These are phyloP conservation scores for Colletotrichum sp. DNA, from an alignment of 2,329 filamentous ascomycete genomes.

Conservation along the genomic window DNA sequence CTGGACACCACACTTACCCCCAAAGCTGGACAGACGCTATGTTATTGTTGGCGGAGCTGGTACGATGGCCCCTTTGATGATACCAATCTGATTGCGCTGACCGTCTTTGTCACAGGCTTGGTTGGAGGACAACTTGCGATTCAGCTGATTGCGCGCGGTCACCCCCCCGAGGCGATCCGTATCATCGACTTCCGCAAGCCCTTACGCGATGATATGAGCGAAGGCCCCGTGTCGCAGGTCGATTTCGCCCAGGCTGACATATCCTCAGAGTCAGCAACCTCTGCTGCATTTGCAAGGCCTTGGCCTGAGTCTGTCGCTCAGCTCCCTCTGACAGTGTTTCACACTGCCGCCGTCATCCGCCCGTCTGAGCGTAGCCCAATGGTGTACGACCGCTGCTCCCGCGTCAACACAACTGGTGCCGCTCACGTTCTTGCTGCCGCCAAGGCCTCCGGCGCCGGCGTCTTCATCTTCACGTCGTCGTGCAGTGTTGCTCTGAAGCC, in stretches of 20 bases:
- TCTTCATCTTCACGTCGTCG: conserved; percentile 57
- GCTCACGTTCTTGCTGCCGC: conserved; percentile 54
- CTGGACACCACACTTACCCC: conserved; percentile 42
- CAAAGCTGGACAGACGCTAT: conserved; percentile 45
- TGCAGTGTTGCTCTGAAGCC: conserved; percentile 49
- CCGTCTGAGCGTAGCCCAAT: conserved; percentile 51
- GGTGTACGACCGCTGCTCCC: conserved; percentile 48
- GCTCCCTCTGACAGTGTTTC: conserved; percentile 60
- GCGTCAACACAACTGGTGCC: conserved; percentile 58
- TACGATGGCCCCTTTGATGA: conserved; percentile 27
- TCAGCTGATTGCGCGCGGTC: conserved; percentile 58
- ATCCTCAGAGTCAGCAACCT: conserved; percentile 46
- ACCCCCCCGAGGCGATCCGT: conserved; percentile 54
- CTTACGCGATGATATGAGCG: conserved; percentile 44
- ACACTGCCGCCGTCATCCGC: conserved; percentile 61
- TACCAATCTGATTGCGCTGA: background rate
- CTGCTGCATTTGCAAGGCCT: conserved; percentile 48
- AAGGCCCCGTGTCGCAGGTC: conserved; percentile 38
- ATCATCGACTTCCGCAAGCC: conserved; percentile 56
- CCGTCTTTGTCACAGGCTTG: conserved; percentile 42
- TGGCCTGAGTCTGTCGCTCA: conserved; percentile 48
- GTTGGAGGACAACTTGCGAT: conserved; percentile 60
- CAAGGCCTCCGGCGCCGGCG: conserved; percentile 47
- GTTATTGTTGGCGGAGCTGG: conserved; percentile 53
- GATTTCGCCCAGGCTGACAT: conserved; percentile 55